phyloP scores from a whole-genome alignment of 306 rosid species.

The Castanea sativa region DNA sequence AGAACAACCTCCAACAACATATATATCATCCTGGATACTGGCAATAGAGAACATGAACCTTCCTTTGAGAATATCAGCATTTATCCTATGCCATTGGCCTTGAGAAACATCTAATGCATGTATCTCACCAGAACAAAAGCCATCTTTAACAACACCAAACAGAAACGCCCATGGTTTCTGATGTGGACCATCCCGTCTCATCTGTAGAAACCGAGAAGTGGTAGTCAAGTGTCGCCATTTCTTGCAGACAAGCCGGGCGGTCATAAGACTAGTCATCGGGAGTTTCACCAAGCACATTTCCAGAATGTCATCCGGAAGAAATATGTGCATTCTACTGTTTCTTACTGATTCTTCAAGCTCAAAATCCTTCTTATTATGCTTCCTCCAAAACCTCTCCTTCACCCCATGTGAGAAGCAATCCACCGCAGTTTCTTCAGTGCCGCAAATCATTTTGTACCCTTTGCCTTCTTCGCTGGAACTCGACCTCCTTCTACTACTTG shows the following conservation, averaged over 20 bases:
- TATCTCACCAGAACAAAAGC: slow-evolving; percentile 90
- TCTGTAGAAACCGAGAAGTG: slow-evolving; percentile 75
- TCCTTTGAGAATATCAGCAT: slow-evolving; percentile 80
- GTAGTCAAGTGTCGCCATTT: slow-evolving; percentile 86
- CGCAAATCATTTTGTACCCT: slow-evolving; percentile 68
- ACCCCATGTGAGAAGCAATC: slow-evolving; percentile 93
- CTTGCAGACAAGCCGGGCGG: slow-evolving; percentile 96
- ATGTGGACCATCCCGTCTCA: slow-evolving; percentile 85
- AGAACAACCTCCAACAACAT: slow-evolving; percentile 91
- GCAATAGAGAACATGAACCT: slow-evolving; percentile 91
- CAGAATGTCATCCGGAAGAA: slow-evolving; percentile 95
- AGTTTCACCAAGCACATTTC: slow-evolving; percentile 97
- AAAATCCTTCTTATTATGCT: slow-evolving; percentile 53
- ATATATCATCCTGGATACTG: slow-evolving; percentile 77
- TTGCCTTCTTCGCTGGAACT: slow-evolving; percentile 88
- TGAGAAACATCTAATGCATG: slow-evolving; percentile 79
- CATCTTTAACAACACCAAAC: slow-evolving; percentile 91
- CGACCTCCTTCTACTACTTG: slow-evolving; percentile 77
- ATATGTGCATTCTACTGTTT: slow-evolving; percentile 64
- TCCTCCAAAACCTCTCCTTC: slow-evolving; percentile 85
- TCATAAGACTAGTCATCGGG: slow-evolving; percentile 82
- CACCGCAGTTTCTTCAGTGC: slow-evolving; percentile 65
- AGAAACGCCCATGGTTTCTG: slow-evolving; percentile 89
- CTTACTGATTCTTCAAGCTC: slow-evolving; percentile 57
- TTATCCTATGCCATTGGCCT: slow-evolving; percentile 81